phyloP scores from a whole-genome alignment of 2,329 filamentous ascomycete genomes.

The Trichoderma pleuroti region DNA sequence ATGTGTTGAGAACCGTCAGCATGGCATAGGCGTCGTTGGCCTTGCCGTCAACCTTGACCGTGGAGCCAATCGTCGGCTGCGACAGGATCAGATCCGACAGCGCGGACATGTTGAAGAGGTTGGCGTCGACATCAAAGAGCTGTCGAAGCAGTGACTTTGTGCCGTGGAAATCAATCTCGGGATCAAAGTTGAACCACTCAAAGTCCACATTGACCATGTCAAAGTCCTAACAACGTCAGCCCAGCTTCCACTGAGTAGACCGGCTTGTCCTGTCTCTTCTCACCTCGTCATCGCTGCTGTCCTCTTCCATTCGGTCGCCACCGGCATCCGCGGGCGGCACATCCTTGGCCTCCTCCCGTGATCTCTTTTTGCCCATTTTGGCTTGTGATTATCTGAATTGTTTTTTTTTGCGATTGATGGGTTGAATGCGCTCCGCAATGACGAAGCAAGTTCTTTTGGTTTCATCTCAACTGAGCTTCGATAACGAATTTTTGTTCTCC shows the following conservation, averaged over 20 bases:
- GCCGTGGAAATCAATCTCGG: constrained; percentile 89
- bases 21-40: constrained; percentile 91
- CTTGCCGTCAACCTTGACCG: constrained; percentile 95
- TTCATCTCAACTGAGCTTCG: constrained; percentile 12
- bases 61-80: constrained; percentile 85
- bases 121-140: constrained; percentile 83
- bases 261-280: constrained; percentile 17
- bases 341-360: constrained; percentile 46
- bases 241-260: background rate
- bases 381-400: background rate
- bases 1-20: constrained; percentile 79
- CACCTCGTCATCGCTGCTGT: constrained; percentile 54
- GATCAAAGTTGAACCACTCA: constrained; percentile 96
- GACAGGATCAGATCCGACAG: constrained; percentile 82
- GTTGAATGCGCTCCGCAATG: background rate
- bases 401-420: background rate
- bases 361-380: constrained; percentile 50
- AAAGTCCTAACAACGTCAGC: constrained; percentile 60
- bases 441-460: background rate
- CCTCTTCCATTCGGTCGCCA: constrained; percentile 49
- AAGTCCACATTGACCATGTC: constrained; percentile 95
- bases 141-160: constrained; percentile 87
- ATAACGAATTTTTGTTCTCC: constrained; percentile 16
- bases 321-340: constrained; percentile 40
- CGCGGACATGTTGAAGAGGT: constrained; percentile 81